These are phyloP conservation scores for Paramicrosporidium saccamoebae DNA, from an alignment of 371 early-diverging fungal genomes.

Conservation along the genomic window DNA sequence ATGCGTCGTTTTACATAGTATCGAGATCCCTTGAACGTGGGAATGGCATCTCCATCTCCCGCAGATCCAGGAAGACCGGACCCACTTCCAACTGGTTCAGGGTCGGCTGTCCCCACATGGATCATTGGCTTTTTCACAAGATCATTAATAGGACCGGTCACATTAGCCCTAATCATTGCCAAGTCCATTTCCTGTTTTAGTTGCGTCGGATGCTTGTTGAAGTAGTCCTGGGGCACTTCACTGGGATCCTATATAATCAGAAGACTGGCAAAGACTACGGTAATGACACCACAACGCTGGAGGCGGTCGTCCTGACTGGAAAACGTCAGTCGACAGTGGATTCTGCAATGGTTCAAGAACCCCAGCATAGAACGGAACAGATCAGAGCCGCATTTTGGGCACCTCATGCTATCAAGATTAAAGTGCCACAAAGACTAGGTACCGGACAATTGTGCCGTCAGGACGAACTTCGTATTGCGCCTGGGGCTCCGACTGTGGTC, in stretches of 20 bases:
- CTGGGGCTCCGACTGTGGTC: no score
- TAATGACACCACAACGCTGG: constrained; percentile 14
- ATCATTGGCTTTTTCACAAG: constrained; percentile 1
- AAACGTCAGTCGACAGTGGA: constrained; percentile 25
- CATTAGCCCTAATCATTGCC: constrained; percentile 3
- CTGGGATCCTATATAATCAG: background rate
- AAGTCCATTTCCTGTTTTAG: constrained; percentile 3
- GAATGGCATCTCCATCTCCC: constrained; percentile 7
- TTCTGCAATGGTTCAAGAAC: constrained; percentile 37
- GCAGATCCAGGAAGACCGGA: constrained; percentile 3
- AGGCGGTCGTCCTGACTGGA: constrained; percentile 27
- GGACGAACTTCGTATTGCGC: no score
- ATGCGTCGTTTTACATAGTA: constrained; percentile 47
- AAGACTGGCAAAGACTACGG: background rate
- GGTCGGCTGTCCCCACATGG: constrained; percentile 1
- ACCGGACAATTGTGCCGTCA: no score
- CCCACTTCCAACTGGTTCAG: constrained; percentile 5
- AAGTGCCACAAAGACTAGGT: no score
- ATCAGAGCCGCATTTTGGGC: constrained; percentile 10
- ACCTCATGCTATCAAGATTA: constrained; percentile 2
- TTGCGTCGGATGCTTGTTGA: constrained; percentile 2
- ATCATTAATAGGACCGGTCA: constrained; percentile 1
- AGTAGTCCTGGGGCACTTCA: constrained; percentile 1
- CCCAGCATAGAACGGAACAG: constrained; percentile 34
- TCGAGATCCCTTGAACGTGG: constrained; percentile 21